A percentile compares a stretch with the other conserved stretches of the same genome.
Evolutionary conservation across 1,284 basidiomycete genomes (phyloP).

Genomic region (Apiotrichum domesticum): DNA sequence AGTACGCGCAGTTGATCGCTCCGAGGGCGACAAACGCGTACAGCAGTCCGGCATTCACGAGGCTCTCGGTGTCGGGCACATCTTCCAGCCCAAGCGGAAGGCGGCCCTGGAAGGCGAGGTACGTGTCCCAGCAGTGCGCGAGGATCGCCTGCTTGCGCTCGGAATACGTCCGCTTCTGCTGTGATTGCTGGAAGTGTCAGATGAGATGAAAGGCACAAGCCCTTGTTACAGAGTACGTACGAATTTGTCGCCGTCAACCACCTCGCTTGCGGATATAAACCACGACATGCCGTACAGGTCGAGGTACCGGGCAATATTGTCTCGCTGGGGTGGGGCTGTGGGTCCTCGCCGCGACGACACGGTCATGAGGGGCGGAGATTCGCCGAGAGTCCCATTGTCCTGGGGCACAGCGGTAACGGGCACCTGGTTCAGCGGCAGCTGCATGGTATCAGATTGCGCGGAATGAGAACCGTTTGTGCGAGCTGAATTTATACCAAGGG

Average conservation of each 20-base stretch:
- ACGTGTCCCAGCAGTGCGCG: conserved; percentile 11
- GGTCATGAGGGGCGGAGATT: too few species aligned
- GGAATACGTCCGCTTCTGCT: conserved; percentile 8
- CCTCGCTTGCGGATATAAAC: conserved; percentile 14
- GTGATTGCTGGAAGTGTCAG: not conserved
- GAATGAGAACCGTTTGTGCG: too few species aligned
- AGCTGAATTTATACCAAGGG: too few species aligned
- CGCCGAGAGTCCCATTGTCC: too few species aligned
- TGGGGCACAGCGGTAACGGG: too few species aligned
- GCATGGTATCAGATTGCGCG: too few species aligned
- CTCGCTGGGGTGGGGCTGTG: not conserved
- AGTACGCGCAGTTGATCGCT: conserved; percentile 10
- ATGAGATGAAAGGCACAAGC: too few species aligned
- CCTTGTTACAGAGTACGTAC: not conserved
- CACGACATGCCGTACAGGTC: conserved; percentile 12
- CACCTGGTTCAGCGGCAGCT: too few species aligned
- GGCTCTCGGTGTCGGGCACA: not conserved
- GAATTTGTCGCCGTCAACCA: conserved; percentile 5
- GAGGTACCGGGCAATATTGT: not conserved
- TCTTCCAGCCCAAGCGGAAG: not conserved
- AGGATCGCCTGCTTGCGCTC: conserved; percentile 9
- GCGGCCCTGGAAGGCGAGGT: conserved; percentile 10
- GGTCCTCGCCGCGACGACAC: too few species aligned
- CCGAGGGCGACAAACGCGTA: conserved; percentile 9
- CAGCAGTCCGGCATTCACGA: conserved; percentile 8